A percentile compares a stretch with the other conserved stretches of the same genome.
Evolutionary conservation across 2,329 filamentous ascomycete genomes (phyloP).

Genomic region (Sphaerulina musiva): DNA sequence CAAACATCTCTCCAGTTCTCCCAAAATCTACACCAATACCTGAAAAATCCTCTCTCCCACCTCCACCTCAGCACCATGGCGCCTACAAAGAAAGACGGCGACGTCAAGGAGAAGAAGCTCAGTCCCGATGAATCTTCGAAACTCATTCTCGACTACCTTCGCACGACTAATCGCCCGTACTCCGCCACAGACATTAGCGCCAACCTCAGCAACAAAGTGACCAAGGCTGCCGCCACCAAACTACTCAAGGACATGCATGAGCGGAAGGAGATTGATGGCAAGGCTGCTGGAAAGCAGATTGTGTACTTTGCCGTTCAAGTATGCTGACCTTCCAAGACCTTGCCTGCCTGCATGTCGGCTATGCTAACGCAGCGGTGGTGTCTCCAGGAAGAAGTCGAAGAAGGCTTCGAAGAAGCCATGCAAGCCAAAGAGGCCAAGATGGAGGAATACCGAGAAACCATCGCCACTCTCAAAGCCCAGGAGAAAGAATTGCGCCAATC

Average conservation of each 20-base stretch:
- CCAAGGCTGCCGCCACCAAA: slow-evolving; percentile 51
- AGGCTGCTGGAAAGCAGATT: slow-evolving; percentile 53
- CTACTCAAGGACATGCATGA: slow-evolving; percentile 58
- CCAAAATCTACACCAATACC: background rate
- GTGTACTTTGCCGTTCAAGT: slow-evolving; percentile 54
- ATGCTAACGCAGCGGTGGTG: background rate
- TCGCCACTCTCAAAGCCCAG: slow-evolving; percentile 40
- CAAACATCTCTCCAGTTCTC: background rate
- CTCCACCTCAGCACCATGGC: slow-evolving; percentile 23
- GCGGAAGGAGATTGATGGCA: slow-evolving; percentile 52
- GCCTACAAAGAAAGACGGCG: slow-evolving; percentile 25
- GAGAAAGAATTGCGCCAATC: slow-evolving; percentile 47
- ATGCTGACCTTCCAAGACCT: background rate
- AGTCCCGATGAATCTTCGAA: slow-evolving; percentile 28
- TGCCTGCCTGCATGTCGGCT: background rate
- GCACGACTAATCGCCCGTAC: slow-evolving; percentile 32
- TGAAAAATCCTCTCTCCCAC: background rate
- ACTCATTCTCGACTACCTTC: slow-evolving; percentile 30
- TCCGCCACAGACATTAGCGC: slow-evolving; percentile 33
- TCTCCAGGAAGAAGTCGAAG: slow-evolving; percentile 46
- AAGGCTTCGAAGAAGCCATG: slow-evolving; percentile 44
- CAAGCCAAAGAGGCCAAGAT: slow-evolving; percentile 47
- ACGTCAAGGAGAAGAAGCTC: slow-evolving; percentile 25
- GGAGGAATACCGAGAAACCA: slow-evolving; percentile 40
- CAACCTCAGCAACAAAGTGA: slow-evolving; percentile 33